phyloP scores from a whole-genome alignment of 2,329 filamentous ascomycete species.

The Cordyceps fumosorosea region DNA sequence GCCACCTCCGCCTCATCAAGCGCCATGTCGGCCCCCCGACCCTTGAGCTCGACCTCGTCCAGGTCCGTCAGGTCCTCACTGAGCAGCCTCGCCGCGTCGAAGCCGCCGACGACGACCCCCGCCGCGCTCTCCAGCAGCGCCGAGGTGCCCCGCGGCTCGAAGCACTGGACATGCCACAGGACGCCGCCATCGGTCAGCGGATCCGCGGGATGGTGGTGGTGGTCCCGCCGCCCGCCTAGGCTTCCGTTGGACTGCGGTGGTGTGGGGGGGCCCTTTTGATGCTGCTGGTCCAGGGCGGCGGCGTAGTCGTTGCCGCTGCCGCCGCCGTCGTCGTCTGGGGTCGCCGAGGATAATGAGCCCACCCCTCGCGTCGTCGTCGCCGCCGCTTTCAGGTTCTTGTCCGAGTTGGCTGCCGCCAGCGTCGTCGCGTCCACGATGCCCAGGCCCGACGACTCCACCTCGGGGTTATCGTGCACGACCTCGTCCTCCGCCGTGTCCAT shows the following conservation, averaged over 20 bases:
- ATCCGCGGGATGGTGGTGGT: conserved; percentile 33
- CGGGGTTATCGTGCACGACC: conserved; percentile 36
- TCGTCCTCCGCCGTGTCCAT: conserved; percentile 30
- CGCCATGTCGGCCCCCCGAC: conserved; percentile 50
- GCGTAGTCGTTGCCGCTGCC: conserved; percentile 34
- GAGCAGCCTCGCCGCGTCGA: conserved; percentile 59
- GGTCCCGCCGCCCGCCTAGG: conserved; percentile 29
- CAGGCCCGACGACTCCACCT: conserved; percentile 39
- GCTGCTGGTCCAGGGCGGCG: conserved; percentile 13
- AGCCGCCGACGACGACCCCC: conserved; percentile 17
- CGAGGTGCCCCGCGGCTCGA: conserved; percentile 73
- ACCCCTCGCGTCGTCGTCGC: conserved; percentile 19
- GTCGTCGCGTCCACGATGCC: conserved; percentile 19
- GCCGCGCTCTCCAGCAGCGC: conserved; percentile 60
- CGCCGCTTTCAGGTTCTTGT: conserved; percentile 19
- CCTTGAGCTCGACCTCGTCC: conserved; percentile 82
- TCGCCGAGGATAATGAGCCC: conserved; percentile 31
- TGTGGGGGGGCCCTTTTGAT: conserved; percentile 46
- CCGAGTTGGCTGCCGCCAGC: conserved; percentile 10
- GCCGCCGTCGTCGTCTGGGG: conserved; percentile 35
- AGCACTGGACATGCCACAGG: conserved; percentile 80
- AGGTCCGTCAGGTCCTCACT: conserved; percentile 88
- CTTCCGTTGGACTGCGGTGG: conserved; percentile 61
- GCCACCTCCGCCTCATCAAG: neutral
- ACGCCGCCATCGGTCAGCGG: conserved; percentile 67